Percentiles rank a stretch among this genome's conserved stretches.
Evolutionary conservation across 139 green algal genomes (phyloP).

Genomic region (Mesotaenium endlicherianum): DNA sequence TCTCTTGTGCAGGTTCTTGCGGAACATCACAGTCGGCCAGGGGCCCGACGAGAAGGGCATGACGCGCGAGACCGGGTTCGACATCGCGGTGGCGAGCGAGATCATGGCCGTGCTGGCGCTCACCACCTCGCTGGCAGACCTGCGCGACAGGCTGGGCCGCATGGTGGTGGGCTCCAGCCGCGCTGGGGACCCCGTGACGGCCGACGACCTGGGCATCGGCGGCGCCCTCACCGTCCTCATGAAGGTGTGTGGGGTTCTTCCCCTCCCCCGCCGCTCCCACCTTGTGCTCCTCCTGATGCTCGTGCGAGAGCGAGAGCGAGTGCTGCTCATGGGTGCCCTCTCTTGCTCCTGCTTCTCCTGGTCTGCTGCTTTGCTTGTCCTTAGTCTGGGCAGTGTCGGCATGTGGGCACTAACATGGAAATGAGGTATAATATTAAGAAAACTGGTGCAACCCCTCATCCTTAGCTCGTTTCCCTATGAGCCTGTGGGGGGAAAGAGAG

Average conservation of each 20-base stretch:
- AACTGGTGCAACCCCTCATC: too few species aligned
- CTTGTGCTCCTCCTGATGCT: too few species aligned
- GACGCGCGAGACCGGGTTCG: constrained; percentile 79
- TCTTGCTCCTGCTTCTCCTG: too few species aligned
- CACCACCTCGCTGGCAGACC: constrained; percentile 78
- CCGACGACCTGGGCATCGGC: constrained; percentile 93
- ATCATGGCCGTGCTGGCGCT: constrained; percentile 97
- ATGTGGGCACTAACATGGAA: too few species aligned
- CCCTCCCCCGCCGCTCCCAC: too few species aligned
- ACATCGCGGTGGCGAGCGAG: constrained; percentile 86
- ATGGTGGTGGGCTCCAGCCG: constrained; percentile 84
- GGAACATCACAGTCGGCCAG: constrained; percentile 75
- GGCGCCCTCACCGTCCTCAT: constrained; percentile 96
- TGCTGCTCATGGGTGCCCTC: too few species aligned
- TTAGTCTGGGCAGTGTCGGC: too few species aligned
- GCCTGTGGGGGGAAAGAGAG: neutral
- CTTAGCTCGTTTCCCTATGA: neutral
- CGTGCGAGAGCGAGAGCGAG: too few species aligned
- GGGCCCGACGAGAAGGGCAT: constrained; percentile 65
- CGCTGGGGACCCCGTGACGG: constrained; percentile 79
- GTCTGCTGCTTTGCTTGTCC: too few species aligned
- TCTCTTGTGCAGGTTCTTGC: constrained; percentile 38
- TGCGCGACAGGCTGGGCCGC: constrained; percentile 78
- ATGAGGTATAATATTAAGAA: too few species aligned
- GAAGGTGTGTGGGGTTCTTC: too few species aligned